Evolutionary conservation across 805 yeast species (phyloP), one percentile per base, ranked within the genome.

Genomic region (Starmerella stellata): DNA sequence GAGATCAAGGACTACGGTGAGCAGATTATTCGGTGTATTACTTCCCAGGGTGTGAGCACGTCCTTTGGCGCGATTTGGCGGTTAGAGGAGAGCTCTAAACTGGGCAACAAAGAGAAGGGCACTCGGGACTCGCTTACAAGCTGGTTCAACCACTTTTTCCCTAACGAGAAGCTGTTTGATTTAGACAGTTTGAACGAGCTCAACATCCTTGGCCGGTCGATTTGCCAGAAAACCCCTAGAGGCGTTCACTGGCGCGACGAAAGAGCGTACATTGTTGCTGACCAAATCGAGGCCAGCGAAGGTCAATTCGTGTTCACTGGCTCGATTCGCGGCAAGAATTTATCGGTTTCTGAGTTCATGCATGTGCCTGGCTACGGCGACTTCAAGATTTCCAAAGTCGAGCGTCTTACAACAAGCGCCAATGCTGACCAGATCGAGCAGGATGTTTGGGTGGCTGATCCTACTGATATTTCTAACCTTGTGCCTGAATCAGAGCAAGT

Each of bases 351-450:
- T 54, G 68, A 83, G 50, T 59, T 81, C 39, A 71, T 92, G 29
- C 94, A 87, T 54, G 62, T 92, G 24, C 93, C 93, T 3, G 94
- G 85, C 1, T 65, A 68, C 44, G 99, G 98, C 15, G 96, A 90
- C 57, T 83, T 72, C 61, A 82, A 77, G 56, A 57, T 90, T 18
- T 74, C 69, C 35, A 66, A 61, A 36, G 70, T 90, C 39, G 55
- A 52, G 16, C 43, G 41, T 2, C 30, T 43, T 39, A 62, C 57
- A 13, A 62, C 44, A n/a, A 57, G 46, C 52, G 59, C 52, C 30
- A 41, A 48, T 8, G 56, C 51, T 27, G 38, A 18, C 19, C 15
- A 29, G 16, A 29, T 29, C 15, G 32, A 13, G 8, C 15, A 29
- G 9, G 32, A 29, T 13, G 9, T 15, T 15, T 15, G 8, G 14